These are phyloP conservation scores for Fusarium vanettenii DNA, from an alignment of 2,329 filamentous ascomycete species.

Conservation along the genomic window DNA sequence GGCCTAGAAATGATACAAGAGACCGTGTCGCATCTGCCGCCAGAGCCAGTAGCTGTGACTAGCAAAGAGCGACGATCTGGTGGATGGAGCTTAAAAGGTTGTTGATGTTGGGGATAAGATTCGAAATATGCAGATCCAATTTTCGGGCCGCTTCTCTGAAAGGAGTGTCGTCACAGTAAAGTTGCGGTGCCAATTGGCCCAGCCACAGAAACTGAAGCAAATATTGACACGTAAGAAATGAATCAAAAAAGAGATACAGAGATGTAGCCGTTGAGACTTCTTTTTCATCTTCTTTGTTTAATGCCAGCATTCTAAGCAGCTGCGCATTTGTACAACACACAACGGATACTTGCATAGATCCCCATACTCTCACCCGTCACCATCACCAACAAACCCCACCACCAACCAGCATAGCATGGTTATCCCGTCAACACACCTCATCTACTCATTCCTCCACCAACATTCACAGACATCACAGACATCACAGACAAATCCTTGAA, in stretches of 20 bases:
- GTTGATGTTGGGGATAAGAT: conserved; percentile 6
- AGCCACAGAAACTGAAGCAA: background rate
- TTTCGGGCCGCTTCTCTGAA: conserved; percentile 25
- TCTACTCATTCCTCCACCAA: background rate
- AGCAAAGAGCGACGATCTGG: background rate
- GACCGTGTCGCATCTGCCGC: conserved; percentile 8
- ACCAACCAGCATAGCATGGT: background rate
- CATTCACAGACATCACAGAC: background rate
- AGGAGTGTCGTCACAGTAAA: conserved; percentile 36
- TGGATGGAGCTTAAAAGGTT: conserved; percentile 8
- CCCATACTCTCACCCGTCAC: background rate
- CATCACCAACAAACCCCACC: background rate
- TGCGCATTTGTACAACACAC: background rate
- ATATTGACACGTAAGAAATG: background rate
- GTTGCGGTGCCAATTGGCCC: background rate
- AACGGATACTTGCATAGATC: background rate
- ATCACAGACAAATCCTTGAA: conserved; percentile 16
- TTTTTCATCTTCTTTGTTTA: background rate
- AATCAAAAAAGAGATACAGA: background rate
- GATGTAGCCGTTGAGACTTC: background rate
- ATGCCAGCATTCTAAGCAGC: background rate
- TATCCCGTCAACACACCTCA: background rate
- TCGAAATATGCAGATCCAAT: conserved; percentile 20
- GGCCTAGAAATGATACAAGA: background rate
- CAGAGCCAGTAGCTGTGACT: background rate